These are phyloP conservation scores for Caulochytrium protostelioides DNA, from an alignment of 371 early-diverging fungal species.

Conservation along the genomic window DNA sequence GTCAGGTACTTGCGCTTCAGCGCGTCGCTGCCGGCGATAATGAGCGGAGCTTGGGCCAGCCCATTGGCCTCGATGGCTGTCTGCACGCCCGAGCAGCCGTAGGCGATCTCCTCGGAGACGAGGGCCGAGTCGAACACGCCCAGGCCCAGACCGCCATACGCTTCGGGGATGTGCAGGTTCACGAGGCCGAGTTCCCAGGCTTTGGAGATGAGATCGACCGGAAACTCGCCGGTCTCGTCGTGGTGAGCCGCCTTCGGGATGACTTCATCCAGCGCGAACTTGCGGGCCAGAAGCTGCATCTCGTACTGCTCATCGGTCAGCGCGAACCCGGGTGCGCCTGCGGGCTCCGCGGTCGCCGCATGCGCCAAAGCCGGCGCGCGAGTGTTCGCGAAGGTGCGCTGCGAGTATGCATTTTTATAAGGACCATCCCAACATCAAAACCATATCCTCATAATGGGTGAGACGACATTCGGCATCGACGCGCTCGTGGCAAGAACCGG, in stretches of 20 bases:
- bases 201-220: conserved; percentile 43
- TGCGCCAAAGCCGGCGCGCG: no score
- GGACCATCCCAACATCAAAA: no score
- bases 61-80: conserved; percentile 93
- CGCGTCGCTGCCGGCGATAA: conserved; percentile 60
- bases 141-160: conserved; percentile 68
- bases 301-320: conserved; percentile 66
- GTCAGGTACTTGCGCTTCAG: conserved; percentile 82
- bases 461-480: no score
- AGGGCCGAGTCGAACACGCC: conserved; percentile 59
- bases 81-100: conserved; percentile 87
- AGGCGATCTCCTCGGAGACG: conserved; percentile 74
- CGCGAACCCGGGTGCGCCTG: conserved; percentile 22
- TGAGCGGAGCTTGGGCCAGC: conserved; percentile 77
- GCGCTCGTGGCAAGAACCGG: no score
- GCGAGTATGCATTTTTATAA: no score
- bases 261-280: conserved; percentile 75
- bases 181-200: conserved; percentile 88
- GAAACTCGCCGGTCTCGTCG: conserved; percentile 83
- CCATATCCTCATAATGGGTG: no score
- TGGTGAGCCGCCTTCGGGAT: conserved; percentile 84
- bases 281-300: conserved; percentile 75
- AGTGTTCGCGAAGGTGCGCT: no score
- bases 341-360: no score
- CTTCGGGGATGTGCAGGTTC: conserved; percentile 72